phyloP scores from a whole-genome alignment of 2,329 filamentous ascomycete species.

The Colletotrichum sp. region DNA sequence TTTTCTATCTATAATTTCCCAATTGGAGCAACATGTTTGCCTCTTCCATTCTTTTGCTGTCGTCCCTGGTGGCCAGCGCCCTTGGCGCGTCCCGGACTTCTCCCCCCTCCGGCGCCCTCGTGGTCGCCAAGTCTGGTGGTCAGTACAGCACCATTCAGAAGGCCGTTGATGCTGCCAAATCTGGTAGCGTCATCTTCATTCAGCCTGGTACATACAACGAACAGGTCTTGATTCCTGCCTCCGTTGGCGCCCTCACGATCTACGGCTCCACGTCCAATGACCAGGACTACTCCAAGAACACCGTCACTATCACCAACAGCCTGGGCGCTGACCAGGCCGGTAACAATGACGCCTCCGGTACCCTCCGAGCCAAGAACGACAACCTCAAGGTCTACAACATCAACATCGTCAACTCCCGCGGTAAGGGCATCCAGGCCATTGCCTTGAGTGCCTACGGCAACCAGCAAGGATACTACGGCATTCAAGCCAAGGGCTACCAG shows the following conservation, averaged over 20 bases:
- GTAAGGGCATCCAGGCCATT: slow-evolving; percentile 54
- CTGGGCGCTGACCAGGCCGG: slow-evolving; percentile 41
- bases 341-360: slow-evolving; percentile 48
- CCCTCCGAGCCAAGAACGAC: slow-evolving; percentile 33
- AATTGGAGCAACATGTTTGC: neutral
- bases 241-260: slow-evolving; percentile 68
- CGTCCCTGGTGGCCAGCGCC: slow-evolving; percentile 15
- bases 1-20: neutral
- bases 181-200: slow-evolving; percentile 42
- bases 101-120: slow-evolving; percentile 33
- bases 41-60: slow-evolving; percentile 17
- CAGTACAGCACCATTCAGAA: slow-evolving; percentile 41
- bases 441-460: slow-evolving; percentile 51
- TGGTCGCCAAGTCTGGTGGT: slow-evolving; percentile 31
- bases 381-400: slow-evolving; percentile 62
- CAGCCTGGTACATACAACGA: slow-evolving; percentile 34
- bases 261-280: slow-evolving; percentile 46
- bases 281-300: slow-evolving; percentile 49
- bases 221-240: slow-evolving; percentile 51
- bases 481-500: slow-evolving; percentile 57
- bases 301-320: slow-evolving; percentile 48
- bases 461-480: slow-evolving; percentile 52
- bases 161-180: slow-evolving; percentile 62
- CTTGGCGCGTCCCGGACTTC: slow-evolving; percentile 29
- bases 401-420: slow-evolving; percentile 55